Evolutionary conservation across 495 filamentous ascomycete genomes (phyloP), one percentile per base, ranked within the genome.

Genomic region (Podospora pseudopauciseta): DNA sequence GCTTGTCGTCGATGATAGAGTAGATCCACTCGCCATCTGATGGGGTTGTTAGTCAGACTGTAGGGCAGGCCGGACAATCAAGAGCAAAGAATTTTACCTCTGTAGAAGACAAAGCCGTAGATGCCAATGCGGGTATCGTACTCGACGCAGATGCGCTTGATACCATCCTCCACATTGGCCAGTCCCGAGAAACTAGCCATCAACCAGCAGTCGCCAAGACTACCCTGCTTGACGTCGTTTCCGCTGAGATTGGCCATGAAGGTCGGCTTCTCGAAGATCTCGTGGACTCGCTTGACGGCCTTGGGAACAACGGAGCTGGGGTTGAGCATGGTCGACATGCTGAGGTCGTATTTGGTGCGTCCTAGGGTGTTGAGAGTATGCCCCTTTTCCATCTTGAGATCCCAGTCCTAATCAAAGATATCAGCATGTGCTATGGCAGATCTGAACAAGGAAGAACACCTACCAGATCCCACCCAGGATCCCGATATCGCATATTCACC

Each of bases 71-170:
- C 5, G 61, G 18, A 44, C 16, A 15, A 64, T 19, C 30, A 7
- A 7, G 27, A 20, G 27, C n/a, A 27, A 44, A 20, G 27, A n/a
- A 57, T 2, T 72, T 60, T 64, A 78, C 76, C 76, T 79, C 94
- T 84, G 77, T 93, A 89, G 77, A 98, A 97, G 44, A 97, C 93
- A 76, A 98, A 97, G 0, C 94, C 94, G 74, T 98, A 97, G 16
- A 97, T 94, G 19, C 94, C 94, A 67, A 96, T 87, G 63, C 77
- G 74, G 34, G 81, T 81, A 76, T 97, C 88, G 19, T 89, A 85
- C 64, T 89, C 90, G 32, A 98, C 92, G 74, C 94, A 98, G 13
- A 96, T 86, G 60, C 87, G 88, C 71, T 92, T 85, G 49, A 98
- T 88, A 32, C 94, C 81, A 11, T 86, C 89, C 34, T 88, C 78